These are phyloP conservation scores for Striga hermonthica DNA, from an alignment of 305 asterid species.

Conservation along the genomic window DNA sequence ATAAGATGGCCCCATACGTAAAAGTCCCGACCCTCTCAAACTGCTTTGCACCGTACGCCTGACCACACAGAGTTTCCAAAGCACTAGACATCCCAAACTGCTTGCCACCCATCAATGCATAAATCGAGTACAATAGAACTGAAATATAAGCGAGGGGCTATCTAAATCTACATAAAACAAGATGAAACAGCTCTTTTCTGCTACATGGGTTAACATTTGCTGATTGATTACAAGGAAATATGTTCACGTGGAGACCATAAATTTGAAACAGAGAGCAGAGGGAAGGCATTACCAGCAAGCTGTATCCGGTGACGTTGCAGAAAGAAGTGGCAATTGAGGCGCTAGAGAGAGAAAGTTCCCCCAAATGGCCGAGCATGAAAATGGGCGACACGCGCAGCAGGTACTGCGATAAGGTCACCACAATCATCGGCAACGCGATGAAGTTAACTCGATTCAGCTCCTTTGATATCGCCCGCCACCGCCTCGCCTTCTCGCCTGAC, in stretches of 20 bases:
- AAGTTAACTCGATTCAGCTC: slow-evolving; percentile 35
- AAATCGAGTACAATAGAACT: background rate
- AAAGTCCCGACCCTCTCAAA: background rate
- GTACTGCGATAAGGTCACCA: slow-evolving; percentile 38
- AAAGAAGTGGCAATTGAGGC: slow-evolving; percentile 50
- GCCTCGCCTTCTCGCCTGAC: background rate
- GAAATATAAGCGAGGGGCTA: too few species aligned
- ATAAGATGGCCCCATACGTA: background rate
- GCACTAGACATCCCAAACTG: slow-evolving; percentile 21
- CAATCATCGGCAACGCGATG: slow-evolving; percentile 46
- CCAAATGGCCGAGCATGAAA: slow-evolving; percentile 48
- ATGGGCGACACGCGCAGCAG: slow-evolving; percentile 41
- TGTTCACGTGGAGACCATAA: too few species aligned
- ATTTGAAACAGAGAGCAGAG: too few species aligned
- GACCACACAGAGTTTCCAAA: slow-evolving; percentile 17
- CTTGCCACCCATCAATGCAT: background rate
- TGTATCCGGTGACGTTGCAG: slow-evolving; percentile 45
- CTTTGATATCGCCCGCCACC: slow-evolving; percentile 21
- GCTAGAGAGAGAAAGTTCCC: slow-evolving; percentile 37
- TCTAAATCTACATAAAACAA: too few species aligned
- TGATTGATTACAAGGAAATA: too few species aligned
- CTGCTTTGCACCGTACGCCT: slow-evolving; percentile 11
- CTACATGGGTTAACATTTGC: too few species aligned
- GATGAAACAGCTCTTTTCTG: too few species aligned
- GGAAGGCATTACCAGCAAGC: background rate